Conservation (phyloP, 2,329 filamentous ascomycete species). For the Aspergillus candidus region DNA sequence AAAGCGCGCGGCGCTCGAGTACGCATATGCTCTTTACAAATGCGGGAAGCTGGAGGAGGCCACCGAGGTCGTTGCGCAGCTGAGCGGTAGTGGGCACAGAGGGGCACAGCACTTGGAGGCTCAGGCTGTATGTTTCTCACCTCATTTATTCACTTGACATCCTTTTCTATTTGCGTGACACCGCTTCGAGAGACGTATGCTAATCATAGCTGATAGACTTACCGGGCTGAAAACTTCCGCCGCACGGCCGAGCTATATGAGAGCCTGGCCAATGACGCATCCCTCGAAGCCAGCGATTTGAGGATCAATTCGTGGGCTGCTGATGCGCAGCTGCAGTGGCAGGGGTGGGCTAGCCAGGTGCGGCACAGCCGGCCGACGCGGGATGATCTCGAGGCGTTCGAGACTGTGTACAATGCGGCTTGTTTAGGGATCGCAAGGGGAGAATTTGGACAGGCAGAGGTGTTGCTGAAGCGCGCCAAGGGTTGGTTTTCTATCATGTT, state of each 20-base stretch:
- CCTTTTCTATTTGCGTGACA: too few relatives aligned
- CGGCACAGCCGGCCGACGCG: constrained; percentile 49
- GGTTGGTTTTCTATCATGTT: constrained; percentile 27
- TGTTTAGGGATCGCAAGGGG: constrained; percentile 58
- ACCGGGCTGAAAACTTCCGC: constrained; percentile 56
- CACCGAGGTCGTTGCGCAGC: constrained; percentile 43
- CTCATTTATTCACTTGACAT: neutral
- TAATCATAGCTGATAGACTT: constrained; percentile 28
- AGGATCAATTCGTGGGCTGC: constrained; percentile 57
- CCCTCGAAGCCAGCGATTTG: constrained; percentile 53
- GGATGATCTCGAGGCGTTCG: constrained; percentile 58
- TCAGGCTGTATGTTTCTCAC: constrained; percentile 46
- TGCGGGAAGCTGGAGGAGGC: constrained; percentile 51
- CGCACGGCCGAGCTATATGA: constrained; percentile 51
- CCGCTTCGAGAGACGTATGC: neutral
- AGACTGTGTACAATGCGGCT: constrained; percentile 60
- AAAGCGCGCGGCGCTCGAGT: constrained; percentile 51
- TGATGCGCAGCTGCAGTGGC: constrained; percentile 58
- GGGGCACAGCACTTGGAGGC: constrained; percentile 56
- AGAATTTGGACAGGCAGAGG: constrained; percentile 51
- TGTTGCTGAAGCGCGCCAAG: constrained; percentile 55
- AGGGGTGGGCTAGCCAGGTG: constrained; percentile 46
- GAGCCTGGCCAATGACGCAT: constrained; percentile 39
- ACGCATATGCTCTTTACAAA: constrained; percentile 60
- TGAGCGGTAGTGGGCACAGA: constrained; percentile 32